Evolutionary conservation across 176 grass and related monocot genomes (phyloP), one percentile per base, ranked within the genome.

Genomic region (Rhynchospora breviuscula): DNA sequence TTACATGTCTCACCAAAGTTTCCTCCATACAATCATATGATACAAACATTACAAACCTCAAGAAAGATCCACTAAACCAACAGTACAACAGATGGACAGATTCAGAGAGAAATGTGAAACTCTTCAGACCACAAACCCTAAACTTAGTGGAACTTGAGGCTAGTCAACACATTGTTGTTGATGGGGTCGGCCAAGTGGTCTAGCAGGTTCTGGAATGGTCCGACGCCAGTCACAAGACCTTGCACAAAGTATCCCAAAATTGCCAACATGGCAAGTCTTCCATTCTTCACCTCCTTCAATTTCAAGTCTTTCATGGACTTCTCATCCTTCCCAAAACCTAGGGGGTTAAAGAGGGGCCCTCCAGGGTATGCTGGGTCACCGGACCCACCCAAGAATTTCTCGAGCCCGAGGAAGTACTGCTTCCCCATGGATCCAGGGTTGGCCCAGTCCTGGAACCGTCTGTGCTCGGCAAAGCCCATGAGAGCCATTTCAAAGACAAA

Each of bases 391-490:
- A 98, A 82, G 64, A 72, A 88, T 63, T 93, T 95, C 88, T 98
- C 96, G 0, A 98, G 68, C 18, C 95, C 95, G 8, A 98, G 86
- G 79, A 98, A 98, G 88, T 95, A 95, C 58, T 98, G 92, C 84
- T 91, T 93, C 48, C 89, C 84, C 95, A 98, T 91, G 59, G 91
- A 98, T 0, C 95, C 91, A 3, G 95, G 95, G 14, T 93, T 93
- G 35, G 90, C 88, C 92, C 92, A 98, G 86, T 98, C 92, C 89
- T 98, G 92, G 86, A 93, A 92, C 40, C 95, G 89, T 72, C 93
- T 91, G 93, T 98, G 95, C 91, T 98, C 96, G 0, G 96, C 96
- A 88, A 98, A 98, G 7, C 96, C 96, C 86, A 98, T 86, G 17
- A 98, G 91, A 52, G 89, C 96, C 91, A 98, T 14, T 84, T 98